Conservation (phyloP, 2,329 filamentous ascomycete genomes). For the Ramularia endophylla region DNA sequence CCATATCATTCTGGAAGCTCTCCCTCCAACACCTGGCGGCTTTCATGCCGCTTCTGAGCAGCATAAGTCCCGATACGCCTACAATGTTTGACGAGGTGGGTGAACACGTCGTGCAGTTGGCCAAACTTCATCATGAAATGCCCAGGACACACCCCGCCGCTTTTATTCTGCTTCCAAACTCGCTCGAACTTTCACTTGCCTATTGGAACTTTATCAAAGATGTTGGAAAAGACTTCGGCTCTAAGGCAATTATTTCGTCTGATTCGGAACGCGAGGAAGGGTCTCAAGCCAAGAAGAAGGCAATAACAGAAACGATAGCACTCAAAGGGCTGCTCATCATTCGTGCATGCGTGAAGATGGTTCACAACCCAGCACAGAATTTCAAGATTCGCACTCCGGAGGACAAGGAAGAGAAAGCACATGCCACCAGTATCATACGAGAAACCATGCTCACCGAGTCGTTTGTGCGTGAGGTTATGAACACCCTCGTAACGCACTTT, state of each 20-base stretch:
- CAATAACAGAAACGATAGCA: conserved; percentile 63
- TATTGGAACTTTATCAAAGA: conserved; percentile 81
- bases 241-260: too few relatives aligned
- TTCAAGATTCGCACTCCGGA: conserved; percentile 76
- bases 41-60: conserved; percentile 56
- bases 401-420: conserved; percentile 68
- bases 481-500: conserved; percentile 76
- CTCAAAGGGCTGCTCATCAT: conserved; percentile 79
- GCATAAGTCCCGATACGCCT: too few relatives aligned
- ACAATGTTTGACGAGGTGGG: conserved; percentile 49
- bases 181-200: conserved; percentile 66
- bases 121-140: conserved; percentile 89
- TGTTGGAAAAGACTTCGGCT: conserved; percentile 68
- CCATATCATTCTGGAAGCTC: conserved; percentile 73
- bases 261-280: conserved; percentile 35
- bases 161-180: conserved; percentile 76
- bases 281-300: too few relatives aligned
- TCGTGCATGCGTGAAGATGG: conserved; percentile 76
- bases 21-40: conserved; percentile 73
- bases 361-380: conserved; percentile 70
- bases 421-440: conserved; percentile 65
- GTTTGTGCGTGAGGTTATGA: conserved; percentile 75
- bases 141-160: conserved; percentile 70
- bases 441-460: conserved; percentile 67
- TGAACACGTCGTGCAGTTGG: conserved; percentile 82